Evolutionary conservation across 495 filamentous ascomycete species (phyloP), one percentile per base, ranked within the genome.

Genomic region (Xylaria acuta): DNA sequence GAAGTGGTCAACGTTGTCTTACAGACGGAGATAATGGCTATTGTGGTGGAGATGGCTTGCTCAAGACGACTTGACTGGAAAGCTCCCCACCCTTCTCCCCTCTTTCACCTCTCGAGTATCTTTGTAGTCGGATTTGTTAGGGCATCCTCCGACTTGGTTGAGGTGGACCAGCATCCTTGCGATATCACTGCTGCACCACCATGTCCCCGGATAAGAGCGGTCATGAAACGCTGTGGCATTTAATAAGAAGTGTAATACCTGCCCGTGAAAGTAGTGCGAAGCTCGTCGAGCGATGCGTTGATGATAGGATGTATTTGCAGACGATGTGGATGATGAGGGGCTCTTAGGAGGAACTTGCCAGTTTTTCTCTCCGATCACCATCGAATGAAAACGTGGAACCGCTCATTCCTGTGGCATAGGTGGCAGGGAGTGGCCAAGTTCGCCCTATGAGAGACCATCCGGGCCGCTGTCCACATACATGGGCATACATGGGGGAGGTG

Each of bases 21-120:
- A 78, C 77, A 76, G 70, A 76, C 77, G 77, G 76, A 77, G 77
- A 79, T 79, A 79, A 76, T 79, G 74, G 73, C 63, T 67, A 79
- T 77, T 77, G 71, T 70, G 69, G 69, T 74, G 70, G 65, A 67
- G 71, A 76, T 79, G 77, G 73, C 74, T 72, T 76, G 77, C 74
- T 76, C 71, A 72, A 69, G 72, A 74, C 36, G 69, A 63, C 68
- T 72, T 54, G 72, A 77, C 75, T 69, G 68, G 71, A 73, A 74
- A 72, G 68, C 66, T 68, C 70, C 69, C 69, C 72, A 75, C 77
- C 73, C 71, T 72, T 54, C 22, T 64, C 47, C 47, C 43, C 69
- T 53, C 59, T 70, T 53, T 38, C 41, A 30, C 11, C 25, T n/a
- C 30, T 49, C 27, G 20, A 59, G 38, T 54, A 56, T 76, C 72